Conservation (phyloP, 2,329 filamentous ascomycete genomes). For the Colletotrichum sp. region DNA sequence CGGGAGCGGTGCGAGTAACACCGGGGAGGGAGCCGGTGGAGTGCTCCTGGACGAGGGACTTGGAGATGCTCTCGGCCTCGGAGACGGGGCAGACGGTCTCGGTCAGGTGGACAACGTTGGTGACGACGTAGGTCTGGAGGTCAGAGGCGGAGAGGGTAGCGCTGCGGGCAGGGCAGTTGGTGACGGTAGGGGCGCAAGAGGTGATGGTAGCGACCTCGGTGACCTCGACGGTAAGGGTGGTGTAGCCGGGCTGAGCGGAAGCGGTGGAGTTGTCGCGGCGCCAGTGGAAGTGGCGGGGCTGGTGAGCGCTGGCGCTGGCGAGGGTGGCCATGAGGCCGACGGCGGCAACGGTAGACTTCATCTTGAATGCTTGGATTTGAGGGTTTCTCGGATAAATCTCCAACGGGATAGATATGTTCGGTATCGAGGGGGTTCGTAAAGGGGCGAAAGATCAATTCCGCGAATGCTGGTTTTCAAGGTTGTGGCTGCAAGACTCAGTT, state of each 20-base stretch:
- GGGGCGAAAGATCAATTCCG: constrained; percentile 25
- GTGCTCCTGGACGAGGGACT: constrained; percentile 40
- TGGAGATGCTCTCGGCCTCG: constrained; percentile 44
- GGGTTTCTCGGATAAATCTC: constrained; percentile 3
- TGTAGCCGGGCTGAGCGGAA: constrained; percentile 27
- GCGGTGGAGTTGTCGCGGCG: constrained; percentile 25
- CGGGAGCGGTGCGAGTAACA: constrained; percentile 36
- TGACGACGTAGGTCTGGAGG: constrained; percentile 37
- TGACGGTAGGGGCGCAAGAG: constrained; percentile 61
- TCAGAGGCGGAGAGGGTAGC: constrained; percentile 40
- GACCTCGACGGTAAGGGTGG: constrained; percentile 55
- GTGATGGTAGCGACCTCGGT: constrained; percentile 63
- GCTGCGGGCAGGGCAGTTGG: constrained; percentile 55
- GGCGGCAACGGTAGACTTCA: constrained; percentile 51
- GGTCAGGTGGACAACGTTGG: constrained; percentile 44
- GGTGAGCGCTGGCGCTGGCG: constrained; percentile 45
- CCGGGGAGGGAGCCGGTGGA: constrained; percentile 42
- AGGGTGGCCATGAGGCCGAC: constrained; percentile 51
- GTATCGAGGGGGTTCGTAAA: constrained; percentile 7
- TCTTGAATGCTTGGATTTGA: constrained; percentile 36
- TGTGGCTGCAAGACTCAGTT: constrained; percentile 24
- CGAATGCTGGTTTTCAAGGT: constrained; percentile 1
- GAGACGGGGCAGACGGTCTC: constrained; percentile 51
- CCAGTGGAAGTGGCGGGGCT: constrained; percentile 38
- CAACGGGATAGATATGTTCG: background rate